Conservation (phyloP, 2,329 filamentous ascomycete genomes). For the Fusarium camptoceras region DNA sequence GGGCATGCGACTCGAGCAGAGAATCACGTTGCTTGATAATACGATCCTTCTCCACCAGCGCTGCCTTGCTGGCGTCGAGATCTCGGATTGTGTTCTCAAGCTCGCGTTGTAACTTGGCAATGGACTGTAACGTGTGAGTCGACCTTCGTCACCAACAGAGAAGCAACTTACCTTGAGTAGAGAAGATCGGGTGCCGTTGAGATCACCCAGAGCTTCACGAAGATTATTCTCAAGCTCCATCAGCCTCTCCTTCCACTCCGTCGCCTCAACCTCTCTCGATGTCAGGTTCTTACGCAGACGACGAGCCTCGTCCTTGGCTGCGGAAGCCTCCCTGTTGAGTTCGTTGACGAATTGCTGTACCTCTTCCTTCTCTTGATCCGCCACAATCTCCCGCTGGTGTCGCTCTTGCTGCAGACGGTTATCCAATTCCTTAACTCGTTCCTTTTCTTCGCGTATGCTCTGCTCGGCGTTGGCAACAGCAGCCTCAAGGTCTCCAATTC, state of each 20-base stretch:
- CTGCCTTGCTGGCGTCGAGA: conserved; percentile 80
- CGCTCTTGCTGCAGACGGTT: conserved; percentile 82
- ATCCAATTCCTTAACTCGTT: conserved; percentile 77
- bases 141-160: neutral
- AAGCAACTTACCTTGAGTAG: conserved; percentile 75
- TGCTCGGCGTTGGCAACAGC: conserved; percentile 83
- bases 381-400: conserved; percentile 86
- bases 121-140: conserved; percentile 66
- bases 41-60: conserved; percentile 89
- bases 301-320: conserved; percentile 86
- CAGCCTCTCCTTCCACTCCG: conserved; percentile 90
- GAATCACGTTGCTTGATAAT: conserved; percentile 90
- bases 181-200: conserved; percentile 86
- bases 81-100: conserved; percentile 86
- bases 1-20: conserved; percentile 86
- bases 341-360: conserved; percentile 94
- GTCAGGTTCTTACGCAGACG: conserved; percentile 85
- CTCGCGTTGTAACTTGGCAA: conserved; percentile 88
- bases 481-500: conserved; percentile 92
- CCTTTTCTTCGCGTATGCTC: conserved; percentile 84
- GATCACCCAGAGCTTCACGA: conserved; percentile 86
- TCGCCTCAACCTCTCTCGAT: conserved; percentile 86
- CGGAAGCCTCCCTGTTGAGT: conserved; percentile 84
- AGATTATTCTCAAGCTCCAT: conserved; percentile 91
- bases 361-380: conserved; percentile 91